These are phyloP conservation scores for Suillus paluster DNA, from an alignment of 768 basidiomycete species.

Conservation along the genomic window DNA sequence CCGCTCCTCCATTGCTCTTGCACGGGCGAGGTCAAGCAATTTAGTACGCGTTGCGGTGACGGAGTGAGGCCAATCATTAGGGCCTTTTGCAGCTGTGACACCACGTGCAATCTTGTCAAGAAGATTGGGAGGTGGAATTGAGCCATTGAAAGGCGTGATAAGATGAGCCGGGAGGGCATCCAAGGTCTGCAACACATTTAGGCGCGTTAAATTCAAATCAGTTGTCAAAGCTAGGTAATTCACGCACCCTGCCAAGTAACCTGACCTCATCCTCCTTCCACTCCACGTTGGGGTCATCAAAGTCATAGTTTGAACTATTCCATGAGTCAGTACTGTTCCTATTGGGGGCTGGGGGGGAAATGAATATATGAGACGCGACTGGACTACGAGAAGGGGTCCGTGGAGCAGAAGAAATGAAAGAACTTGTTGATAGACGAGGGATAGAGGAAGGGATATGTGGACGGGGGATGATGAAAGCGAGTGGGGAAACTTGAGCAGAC, in stretches of 20 bases:
- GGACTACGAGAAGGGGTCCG: conserved; percentile 68
- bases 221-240: too few relatives aligned
- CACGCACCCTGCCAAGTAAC: conserved; percentile 66
- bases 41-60: conserved; percentile 81
- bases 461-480: conserved; percentile 67
- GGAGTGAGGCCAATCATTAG: conserved; percentile 83
- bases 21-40: conserved; percentile 77
- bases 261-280: conserved; percentile 78
- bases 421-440: conserved; percentile 48
- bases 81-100: conserved; percentile 74
- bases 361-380: conserved; percentile 54
- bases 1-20: conserved; percentile 58
- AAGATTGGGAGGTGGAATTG: conserved; percentile 82
- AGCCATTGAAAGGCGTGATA: conserved; percentile 86
- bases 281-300: conserved; percentile 64
- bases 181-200: conserved; percentile 58
- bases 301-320: conserved; percentile 76
- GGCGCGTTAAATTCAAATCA: too few relatives aligned
- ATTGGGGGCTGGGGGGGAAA: conserved; percentile 43
- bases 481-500: conserved; percentile 52
- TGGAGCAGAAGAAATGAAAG: conserved; percentile 45
- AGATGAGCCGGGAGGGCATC: conserved; percentile 84
- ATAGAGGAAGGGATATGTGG: conserved; percentile 52
- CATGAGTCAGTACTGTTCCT: conserved; percentile 82
- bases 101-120: conserved; percentile 87